These are phyloP conservation scores for Rhizomucor pusillus DNA, from an alignment of 371 early-diverging fungal genomes.

Conservation along the genomic window DNA sequence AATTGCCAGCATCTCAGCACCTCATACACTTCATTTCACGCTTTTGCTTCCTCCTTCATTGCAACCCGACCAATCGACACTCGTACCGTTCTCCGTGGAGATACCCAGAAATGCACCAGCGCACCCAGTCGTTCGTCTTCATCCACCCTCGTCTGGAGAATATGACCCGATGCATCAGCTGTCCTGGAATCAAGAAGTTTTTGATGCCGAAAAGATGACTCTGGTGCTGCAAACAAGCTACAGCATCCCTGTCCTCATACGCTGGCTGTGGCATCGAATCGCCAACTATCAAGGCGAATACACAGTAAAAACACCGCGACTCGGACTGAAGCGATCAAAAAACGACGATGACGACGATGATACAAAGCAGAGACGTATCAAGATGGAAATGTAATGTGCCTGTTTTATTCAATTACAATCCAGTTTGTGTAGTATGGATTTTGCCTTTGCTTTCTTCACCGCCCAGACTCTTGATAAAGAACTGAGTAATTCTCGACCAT, in stretches of 20 bases:
- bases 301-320: conserved; percentile 8
- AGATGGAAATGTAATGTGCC: conserved; percentile 3
- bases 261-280: conserved; percentile 38
- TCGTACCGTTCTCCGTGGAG: conserved; percentile 36
- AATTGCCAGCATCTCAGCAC: conserved; percentile 32
- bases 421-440: not conserved
- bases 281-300: conserved; percentile 10
- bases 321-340: conserved; percentile 5
- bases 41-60: conserved; percentile 29
- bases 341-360: conserved; percentile 2
- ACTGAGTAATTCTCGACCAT: conserved; percentile 43
- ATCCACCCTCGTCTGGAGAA: conserved; percentile 18
- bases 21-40: conserved; percentile 30
- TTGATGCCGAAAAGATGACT: conserved; percentile 36
- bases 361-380: conserved; percentile 9
- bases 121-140: conserved; percentile 24
- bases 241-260: conserved; percentile 23
- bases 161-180: conserved; percentile 12
- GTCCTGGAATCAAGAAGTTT: conserved; percentile 32
- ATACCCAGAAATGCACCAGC: conserved; percentile 33
- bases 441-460: not conserved
- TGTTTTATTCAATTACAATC: conserved; percentile 5
- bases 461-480: conserved; percentile 39
- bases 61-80: conserved; percentile 15
- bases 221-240: conserved; percentile 26